phyloP scores from a whole-genome alignment of 306 rosid species.

The Morella rubra region DNA sequence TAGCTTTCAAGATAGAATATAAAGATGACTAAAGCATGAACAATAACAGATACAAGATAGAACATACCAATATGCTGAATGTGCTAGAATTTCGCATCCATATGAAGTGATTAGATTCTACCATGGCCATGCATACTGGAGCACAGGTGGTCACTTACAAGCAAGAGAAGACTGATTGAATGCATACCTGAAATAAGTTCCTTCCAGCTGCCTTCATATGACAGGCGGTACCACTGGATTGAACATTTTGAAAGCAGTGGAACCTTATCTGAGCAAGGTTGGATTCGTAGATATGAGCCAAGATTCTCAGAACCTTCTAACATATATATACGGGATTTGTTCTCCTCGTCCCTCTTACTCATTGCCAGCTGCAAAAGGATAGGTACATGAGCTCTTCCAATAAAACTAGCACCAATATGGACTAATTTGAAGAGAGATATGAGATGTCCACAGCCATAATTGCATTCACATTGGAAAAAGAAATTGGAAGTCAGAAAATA shows the following conservation, averaged over 20 bases:
- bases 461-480: neutral
- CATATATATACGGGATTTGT: constrained; percentile 47
- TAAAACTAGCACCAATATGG: constrained; percentile 3
- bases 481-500: neutral
- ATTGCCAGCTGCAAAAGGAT: constrained; percentile 61
- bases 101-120: constrained; percentile 3
- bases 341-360: constrained; percentile 77
- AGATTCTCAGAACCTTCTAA: constrained; percentile 77
- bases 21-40: neutral
- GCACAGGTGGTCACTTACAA: neutral
- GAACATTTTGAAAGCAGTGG: constrained; percentile 65
- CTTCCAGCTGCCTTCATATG: constrained; percentile 80
- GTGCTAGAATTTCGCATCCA: neutral
- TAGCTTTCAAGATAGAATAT: neutral
- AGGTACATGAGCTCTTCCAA: constrained; percentile 30
- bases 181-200: constrained; percentile 77
- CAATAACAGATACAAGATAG: neutral
- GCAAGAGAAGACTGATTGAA: constrained; percentile 1
- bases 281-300: constrained; percentile 65
- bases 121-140: neutral
- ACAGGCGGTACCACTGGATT: constrained; percentile 91
- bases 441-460: neutral
- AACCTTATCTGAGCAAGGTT: constrained; percentile 57
- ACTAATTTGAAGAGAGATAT: neutral
- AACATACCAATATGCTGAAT: neutral